Base-by-base conservation (phyloP, 2,329 filamentous ascomycete genomes). In the Colletotrichum tofieldiae region DNA sequence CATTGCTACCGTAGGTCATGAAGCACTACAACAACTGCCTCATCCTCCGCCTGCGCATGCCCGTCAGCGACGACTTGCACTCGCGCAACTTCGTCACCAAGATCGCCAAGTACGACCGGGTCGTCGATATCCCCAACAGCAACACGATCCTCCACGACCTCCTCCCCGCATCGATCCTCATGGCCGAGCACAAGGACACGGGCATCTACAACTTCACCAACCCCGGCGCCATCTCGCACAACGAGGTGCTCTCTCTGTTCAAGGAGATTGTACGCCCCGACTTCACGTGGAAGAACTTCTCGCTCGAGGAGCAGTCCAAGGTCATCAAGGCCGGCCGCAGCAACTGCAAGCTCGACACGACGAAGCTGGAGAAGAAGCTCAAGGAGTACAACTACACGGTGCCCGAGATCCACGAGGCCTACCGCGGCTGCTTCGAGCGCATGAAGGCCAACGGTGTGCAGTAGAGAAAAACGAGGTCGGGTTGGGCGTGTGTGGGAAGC, bases 201-300 rank as follows among this genome's bases (percentile, higher is more conserved):
- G 91, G 91, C 23, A 84, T 93, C 75, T 92, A 90, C 82, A 93
- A 93, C 83, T 92, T 93, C 80, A 92, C 90, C 72, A 93, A 93
- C 81, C 91, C 91, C 0, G 91, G 91, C 16, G 89, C 90, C 74
- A 92, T 93, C 79, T 91, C 89, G n/a, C 91, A 93, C 82, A 93
- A 93, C 79, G 90, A 93, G 81, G 90, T 93, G 8, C 83, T 93
- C 49, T 76, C 82, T 2, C 82, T 93, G 52, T 92, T 92, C 82
- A 88, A 87, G 76, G 86, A 92, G 74, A 89, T 91, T 75, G 87
- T 93, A 47, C 86, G 90, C 51, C 91, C 91, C 1, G 79, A 78
- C 37, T 89, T 91, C 76, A 85, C 83, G 51, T 93, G 90, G 89
- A 86, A 87, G 83, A 93, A 92, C 83, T 93, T 93, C 77, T 87